These are phyloP conservation scores for Teratosphaeria destructans DNA, from an alignment of 2,329 filamentous ascomycete species.

Conservation along the genomic window DNA sequence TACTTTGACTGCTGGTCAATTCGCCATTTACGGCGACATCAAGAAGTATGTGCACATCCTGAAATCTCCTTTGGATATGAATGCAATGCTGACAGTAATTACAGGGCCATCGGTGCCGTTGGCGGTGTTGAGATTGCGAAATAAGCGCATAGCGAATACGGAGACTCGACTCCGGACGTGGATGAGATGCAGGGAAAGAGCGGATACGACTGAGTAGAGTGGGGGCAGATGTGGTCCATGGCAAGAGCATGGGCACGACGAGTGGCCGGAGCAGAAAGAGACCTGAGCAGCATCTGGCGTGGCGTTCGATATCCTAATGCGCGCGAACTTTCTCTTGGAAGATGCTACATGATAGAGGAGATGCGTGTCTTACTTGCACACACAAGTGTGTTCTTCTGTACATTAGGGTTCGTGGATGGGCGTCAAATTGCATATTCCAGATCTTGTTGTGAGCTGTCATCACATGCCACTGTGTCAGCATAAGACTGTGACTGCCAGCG, in stretches of 20 bases:
- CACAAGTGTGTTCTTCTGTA: not conserved
- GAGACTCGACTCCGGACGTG: not conserved
- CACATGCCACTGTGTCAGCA: no score
- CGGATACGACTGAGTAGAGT: not conserved
- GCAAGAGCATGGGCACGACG: not conserved
- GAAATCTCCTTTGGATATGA: not conserved
- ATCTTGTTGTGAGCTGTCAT: not conserved
- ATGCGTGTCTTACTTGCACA: not conserved
- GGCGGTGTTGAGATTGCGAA: constrained; percentile 62
- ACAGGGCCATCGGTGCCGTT: constrained; percentile 47
- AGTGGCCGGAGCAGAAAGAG: not conserved
- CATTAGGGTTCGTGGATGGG: not conserved
- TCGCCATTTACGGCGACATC: constrained; percentile 80
- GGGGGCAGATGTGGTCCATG: not conserved
- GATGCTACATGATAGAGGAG: not conserved
- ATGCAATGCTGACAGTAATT: not conserved
- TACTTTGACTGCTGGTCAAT: constrained; percentile 68
- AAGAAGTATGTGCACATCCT: constrained; percentile 2
- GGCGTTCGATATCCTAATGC: not conserved
- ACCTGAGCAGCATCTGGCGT: not conserved
- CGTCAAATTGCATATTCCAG: not conserved
- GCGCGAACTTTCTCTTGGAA: not conserved
- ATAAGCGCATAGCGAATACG: not conserved
- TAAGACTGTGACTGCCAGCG: no score
- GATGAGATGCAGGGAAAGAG: not conserved